Evolutionary conservation across 768 basidiomycete species (phyloP), one percentile per base, ranked within the genome.

Genomic region (Tylopilus intermedius): DNA sequence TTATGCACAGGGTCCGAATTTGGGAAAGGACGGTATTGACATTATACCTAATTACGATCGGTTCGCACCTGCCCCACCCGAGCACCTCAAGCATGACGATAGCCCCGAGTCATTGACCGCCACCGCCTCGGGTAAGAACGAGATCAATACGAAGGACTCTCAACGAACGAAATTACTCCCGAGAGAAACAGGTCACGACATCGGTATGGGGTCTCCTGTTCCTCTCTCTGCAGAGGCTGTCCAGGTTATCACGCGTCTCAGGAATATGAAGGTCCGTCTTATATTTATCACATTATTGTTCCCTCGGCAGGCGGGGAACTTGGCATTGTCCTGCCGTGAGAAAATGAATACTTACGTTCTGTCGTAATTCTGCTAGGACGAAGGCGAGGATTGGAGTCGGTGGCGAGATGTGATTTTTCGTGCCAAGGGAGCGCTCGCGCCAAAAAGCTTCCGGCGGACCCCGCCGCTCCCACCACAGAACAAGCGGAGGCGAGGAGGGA

Each of bases 321-420:
- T 46, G 46, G 48, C 45, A 51, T 8, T 37, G 22, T 46, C 15
- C 49, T 27, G 37, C 8, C 47, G 53, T 32, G 22, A 21, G 32
- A 45, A 21, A 45, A 45, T 5, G 32, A 3, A 15, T 7, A 5
- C 47, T 63, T 51, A 58, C 45, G 29, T 53, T 43, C 24, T 9
- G 18, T 48, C 43, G 44, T 50, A 6, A 5, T 14, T 32, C 6
- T 15, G 7, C n/a, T 50, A 90, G 86, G 91, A 94, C 62, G 86
- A 89, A 70, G 79, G 82, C 51, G 91, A 94, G 64, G 90, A 94
- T 60, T 91, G 86, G 87, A 81, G 88, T 53, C 81, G 91, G 41
- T 90, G 88, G 88, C 78, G 90, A 18, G 91, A 94, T 62, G 83
- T 89, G 30, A 77, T 92, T 11, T 92, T 91, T 67, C 81, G 83